Evolutionary conservation across 805 yeast genomes (phyloP), one percentile per base, ranked within the genome.

Genomic region (Wickerhamiella dianesei): DNA sequence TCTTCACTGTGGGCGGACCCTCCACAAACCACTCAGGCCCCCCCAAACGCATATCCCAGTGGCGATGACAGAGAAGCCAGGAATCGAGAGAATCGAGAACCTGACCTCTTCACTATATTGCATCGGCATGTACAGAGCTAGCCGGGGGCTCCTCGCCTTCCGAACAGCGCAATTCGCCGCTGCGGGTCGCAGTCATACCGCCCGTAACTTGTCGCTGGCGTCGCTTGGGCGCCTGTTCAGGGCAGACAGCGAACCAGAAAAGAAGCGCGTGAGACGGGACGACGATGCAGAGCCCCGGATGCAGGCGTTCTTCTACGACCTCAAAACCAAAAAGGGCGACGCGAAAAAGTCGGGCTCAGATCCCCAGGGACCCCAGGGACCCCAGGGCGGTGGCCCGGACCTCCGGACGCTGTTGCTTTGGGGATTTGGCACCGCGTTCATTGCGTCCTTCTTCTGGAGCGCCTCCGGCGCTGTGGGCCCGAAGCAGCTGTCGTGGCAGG

Each of bases 401-500:
- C 41, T 52, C 44, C 43, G 47, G n/a, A 48, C 44, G 43, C 45
- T 53, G 21, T 46, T 50, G 25, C 37, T 49, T 35, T 55, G 53
- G 51, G 58, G 56, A 3, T 53, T 55, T 47, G 39, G 44, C 39
- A 37, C 54, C 1, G 58, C 57, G 17, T 44, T 55, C 37, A 19
- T 52, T 19, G 44, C 47, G n/a, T 49, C 56, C 4, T 44, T 45
- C 43, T 18, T 50, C 29, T 29, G 40, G 25, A 44, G 45, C 40
- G 29, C 45, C 6, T 22, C 47, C 14, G 45, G 25, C 4, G 17
- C 43, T 6, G 47, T 40, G 18, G 40, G 32, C 18, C 48, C 44
- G 36, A 32, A 35, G 25, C 87, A 84, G 58, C 70, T 89, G 49
- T 79, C 96, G 2, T 92, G 87, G 81, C 97, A 92, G 67, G 95